Evolutionary conservation across 345 rosid genomes (phyloP).

Genomic region (Acer saccharum): DNA sequence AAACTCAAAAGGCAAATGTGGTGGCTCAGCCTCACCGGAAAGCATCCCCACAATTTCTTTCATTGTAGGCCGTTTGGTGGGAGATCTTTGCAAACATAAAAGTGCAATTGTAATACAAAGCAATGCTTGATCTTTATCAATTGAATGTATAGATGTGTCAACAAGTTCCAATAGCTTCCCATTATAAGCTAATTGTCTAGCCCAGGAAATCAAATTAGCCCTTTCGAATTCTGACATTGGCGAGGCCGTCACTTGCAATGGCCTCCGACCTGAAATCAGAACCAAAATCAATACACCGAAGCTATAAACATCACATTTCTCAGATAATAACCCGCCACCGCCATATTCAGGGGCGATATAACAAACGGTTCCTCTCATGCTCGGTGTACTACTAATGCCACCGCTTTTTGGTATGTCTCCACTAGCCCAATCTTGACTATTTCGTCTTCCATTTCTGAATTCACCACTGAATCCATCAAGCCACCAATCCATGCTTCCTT

Average conservation of each 20-base stretch:
- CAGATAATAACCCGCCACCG: conserved; percentile 64
- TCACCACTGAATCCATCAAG: conserved; percentile 76
- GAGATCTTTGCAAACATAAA: conserved; percentile 73
- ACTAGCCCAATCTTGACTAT: conserved; percentile 65
- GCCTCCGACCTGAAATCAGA: conserved; percentile 69
- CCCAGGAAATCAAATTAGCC: conserved; percentile 82
- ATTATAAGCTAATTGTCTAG: conserved; percentile 65
- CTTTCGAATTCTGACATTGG: conserved; percentile 81
- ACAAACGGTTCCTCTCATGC: conserved; percentile 89
- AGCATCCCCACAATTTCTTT: conserved; percentile 72
- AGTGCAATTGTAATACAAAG: conserved; percentile 71
- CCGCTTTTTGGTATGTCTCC: conserved; percentile 76
- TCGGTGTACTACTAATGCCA: conserved; percentile 76
- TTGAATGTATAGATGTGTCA: conserved; percentile 59
- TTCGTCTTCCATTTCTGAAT: conserved; percentile 40
- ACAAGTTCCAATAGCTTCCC: conserved; percentile 72
- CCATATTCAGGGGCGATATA: conserved; percentile 85
- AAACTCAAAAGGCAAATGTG: conserved; percentile 73
- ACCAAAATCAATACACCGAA: conserved; percentile 75
- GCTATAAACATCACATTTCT: conserved; percentile 77
- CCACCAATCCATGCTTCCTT: conserved; percentile 74
- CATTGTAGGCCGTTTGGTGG: conserved; percentile 64
- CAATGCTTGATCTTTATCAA: conserved; percentile 64
- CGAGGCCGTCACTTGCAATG: conserved; percentile 74
- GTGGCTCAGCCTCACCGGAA: conserved; percentile 63